Evolutionary conservation across 2,329 filamentous ascomycete genomes (phyloP), one percentile per base, ranked within the genome.

Genomic region (Paecilomyces formosus): DNA sequence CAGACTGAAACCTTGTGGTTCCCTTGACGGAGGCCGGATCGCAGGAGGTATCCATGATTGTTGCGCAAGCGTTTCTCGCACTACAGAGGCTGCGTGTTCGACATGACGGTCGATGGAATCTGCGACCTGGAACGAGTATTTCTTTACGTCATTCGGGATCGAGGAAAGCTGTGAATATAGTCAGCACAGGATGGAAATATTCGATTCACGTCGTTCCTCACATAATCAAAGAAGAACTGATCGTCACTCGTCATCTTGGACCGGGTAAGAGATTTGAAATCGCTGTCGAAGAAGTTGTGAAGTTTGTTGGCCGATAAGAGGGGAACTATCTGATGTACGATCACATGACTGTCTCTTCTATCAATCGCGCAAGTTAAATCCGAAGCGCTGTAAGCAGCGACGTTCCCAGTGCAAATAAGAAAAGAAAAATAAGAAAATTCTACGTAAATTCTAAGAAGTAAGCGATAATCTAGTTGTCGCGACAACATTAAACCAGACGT

Each of bases 51-150:
- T 78, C 89, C 90, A 94, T 70, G 81, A 75, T 57, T 85, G 82
- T 39, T 85, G 80, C 39, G 87, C 82, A 53, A 91, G 79, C 3
- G 82, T 82, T 62, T 91, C 86, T 70, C 89, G 85, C 53, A 97
- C 79, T 39, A 82, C 80, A 35, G 81, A 79, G 57, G 92, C 89
- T 52, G 90, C 86, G 60, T 82, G 81, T 68, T 96, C 90, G 73
- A 96, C 87, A 70, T 92, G 86, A 59, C 83, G 81, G 75, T 97
- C 90, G 71, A 96, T 85, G 64, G 87, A 88, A 63, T 91, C 88
- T 71, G 90, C 90, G 61, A 93, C 82, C 56, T 89, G 82, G 65
- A 82, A 80, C 15, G 88, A 87, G 73, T 91, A 92, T 63, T 80
- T 81, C 61, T 83, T 84, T 70, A 93, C 80, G 68, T 92, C 86